Evolutionary conservation across 177 flowering plant genomes (phyloP), one percentile per base, ranked within the genome.

Genomic region (Vitis hybrid): DNA sequence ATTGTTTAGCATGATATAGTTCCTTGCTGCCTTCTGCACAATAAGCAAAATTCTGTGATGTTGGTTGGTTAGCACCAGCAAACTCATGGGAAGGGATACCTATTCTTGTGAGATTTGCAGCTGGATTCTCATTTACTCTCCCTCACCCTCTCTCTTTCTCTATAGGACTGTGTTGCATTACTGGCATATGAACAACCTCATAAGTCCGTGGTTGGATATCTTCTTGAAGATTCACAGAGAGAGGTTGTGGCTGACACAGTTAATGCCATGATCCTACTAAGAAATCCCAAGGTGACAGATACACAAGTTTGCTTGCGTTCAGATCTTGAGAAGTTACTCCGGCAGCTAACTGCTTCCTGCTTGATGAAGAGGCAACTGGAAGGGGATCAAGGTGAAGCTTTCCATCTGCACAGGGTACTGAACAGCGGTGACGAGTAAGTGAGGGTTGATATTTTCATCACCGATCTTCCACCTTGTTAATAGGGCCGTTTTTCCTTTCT

Each of bases 351-450:
- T 14, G 93, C 92, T 58, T 91, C 95, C 78, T 87, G 86, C 81
- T 75, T 88, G 84, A 95, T 88, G 82, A 88, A 83, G 79, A 81
- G 97, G 79, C 74, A 82, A 13, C 70, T 90, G 76, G 87, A 86
- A 76, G 97, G 95, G 13, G 90, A 86, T 76, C 94, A 93, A 75
- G 99, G 99, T 35, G 99, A 96, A 83, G 87, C 89, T n/a, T 96
- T 96, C 82, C 65, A 82, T 69, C 83, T 95, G 68, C 88, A 80
- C 54, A 82, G 81, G 73, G 86, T 90, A 50, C 80, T 92, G 15
- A 76, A 80, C 66, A 75, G 71, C 56, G 74, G 79, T 8, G 82
- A 79, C 46, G 7, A 41, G 46, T 27, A 27, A 41, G 7, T 41
- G 46, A 6, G 46, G 46, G 46, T 41, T 41, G 46, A 41, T 41